phyloP scores from a whole-genome alignment of 2,329 filamentous ascomycete genomes.

The Neoarthrinium moseri region DNA sequence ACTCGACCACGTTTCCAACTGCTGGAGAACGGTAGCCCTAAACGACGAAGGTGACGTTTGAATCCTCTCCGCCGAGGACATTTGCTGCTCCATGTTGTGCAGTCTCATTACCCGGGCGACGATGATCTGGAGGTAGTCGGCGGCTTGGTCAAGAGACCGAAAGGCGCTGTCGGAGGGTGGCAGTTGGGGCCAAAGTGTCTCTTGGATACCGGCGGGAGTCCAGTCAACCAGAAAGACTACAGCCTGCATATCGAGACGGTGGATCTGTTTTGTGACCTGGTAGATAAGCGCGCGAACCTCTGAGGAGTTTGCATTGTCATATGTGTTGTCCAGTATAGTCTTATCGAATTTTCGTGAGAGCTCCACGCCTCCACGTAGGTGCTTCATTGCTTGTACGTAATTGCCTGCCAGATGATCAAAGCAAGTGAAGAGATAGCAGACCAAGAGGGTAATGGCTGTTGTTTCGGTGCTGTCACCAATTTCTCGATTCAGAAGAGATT shows the following conservation, averaged over 20 bases:
- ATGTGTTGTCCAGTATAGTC: conserved; percentile 7
- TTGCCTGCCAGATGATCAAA: conserved; percentile 34
- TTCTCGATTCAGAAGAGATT: conserved; percentile 25
- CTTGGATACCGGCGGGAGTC: conserved; percentile 27
- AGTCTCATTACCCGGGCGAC: conserved; percentile 28
- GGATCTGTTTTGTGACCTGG: conserved; percentile 32
- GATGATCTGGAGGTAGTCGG: conserved; percentile 29
- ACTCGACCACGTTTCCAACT: conserved; percentile 24
- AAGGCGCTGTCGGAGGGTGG: conserved; percentile 17
- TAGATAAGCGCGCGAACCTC: conserved; percentile 19
- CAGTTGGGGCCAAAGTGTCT: conserved; percentile 15
- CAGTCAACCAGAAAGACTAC: conserved; percentile 31
- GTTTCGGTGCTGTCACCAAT: conserved; percentile 18
- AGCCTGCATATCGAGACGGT: conserved; percentile 35
- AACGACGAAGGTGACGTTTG: conserved; percentile 9
- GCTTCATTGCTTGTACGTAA: conserved; percentile 31
- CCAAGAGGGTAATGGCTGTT: conserved; percentile 32
- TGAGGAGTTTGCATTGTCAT: conserved; percentile 14
- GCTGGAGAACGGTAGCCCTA: conserved; percentile 15
- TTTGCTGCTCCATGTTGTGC: conserved; percentile 20
- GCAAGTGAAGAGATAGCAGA: conserved; percentile 38
- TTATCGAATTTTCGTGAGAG: conserved; percentile 24
- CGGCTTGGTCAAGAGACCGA: conserved; percentile 29
- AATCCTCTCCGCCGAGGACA: conserved; percentile 11
- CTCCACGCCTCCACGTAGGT: conserved; percentile 32